Evolutionary conservation across 768 basidiomycete species (phyloP).

Genomic region (Strobilomyces confusus): DNA sequence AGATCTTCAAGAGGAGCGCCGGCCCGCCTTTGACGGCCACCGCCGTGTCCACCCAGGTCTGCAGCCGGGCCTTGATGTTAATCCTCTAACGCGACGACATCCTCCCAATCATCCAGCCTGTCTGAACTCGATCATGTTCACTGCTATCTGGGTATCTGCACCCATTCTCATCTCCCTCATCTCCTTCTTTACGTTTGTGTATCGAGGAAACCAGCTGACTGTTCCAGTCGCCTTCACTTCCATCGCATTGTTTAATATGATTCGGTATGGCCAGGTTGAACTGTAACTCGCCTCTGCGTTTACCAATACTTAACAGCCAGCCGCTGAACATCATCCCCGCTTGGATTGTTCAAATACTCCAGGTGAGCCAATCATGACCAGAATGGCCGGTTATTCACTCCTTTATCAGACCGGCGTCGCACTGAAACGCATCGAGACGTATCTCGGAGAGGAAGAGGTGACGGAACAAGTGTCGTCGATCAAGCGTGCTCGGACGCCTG

Average conservation of each 20-base stretch:
- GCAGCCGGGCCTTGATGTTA: constrained; percentile 52
- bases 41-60: constrained; percentile 50
- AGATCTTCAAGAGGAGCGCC: constrained; percentile 37
- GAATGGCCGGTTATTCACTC: background rate
- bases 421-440: constrained; percentile 56
- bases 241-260: constrained; percentile 82
- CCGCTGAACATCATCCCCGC: constrained; percentile 79
- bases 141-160: constrained; percentile 66
- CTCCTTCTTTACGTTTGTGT: constrained; percentile 71
- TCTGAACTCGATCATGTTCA: constrained; percentile 69
- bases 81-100: too few species aligned
- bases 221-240: constrained; percentile 85
- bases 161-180: constrained; percentile 80
- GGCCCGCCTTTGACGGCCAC: constrained; percentile 37
- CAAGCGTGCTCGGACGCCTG: constrained; percentile 35
- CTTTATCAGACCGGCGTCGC: constrained; percentile 48
- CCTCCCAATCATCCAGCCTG: constrained; percentile 55
- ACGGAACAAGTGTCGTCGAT: constrained; percentile 55
- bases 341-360: constrained; percentile 75
- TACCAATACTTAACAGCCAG: constrained; percentile 32
- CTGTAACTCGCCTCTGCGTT: background rate
- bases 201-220: constrained; percentile 70
- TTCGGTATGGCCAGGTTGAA: constrained; percentile 42
- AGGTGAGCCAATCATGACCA: constrained; percentile 27
- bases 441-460: constrained; percentile 61